Percentiles rank a stretch among this genome's conserved stretches.
phyloP scores from a whole-genome alignment of 768 basidiomycete species.

The Pholiota microspora region DNA sequence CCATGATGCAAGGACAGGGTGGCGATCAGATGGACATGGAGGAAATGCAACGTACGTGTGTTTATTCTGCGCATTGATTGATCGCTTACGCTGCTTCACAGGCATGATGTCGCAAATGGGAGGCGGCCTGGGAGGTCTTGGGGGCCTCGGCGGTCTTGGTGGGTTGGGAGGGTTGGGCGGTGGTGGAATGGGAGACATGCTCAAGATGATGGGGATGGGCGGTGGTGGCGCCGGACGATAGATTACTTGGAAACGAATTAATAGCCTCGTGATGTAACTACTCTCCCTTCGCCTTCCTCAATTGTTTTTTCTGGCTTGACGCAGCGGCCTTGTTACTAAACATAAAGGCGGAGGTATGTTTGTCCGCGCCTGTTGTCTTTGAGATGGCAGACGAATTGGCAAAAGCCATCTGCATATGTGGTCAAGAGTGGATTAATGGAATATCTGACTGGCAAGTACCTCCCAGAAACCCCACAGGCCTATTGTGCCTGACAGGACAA shows the following conservation, averaged over 20 bases:
- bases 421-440: not conserved
- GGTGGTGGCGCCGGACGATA: conserved; percentile 35
- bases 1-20: conserved; percentile 94
- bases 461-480: conserved; percentile 72
- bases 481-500: conserved; percentile 46
- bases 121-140: conserved; percentile 59
- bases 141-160: conserved; percentile 57
- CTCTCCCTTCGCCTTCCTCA: conserved; percentile 41
- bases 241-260: conserved; percentile 2
- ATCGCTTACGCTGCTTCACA: conserved; percentile 26
- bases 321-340: conserved; percentile 75
- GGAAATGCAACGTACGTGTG: conserved; percentile 81
- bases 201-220: conserved; percentile 91
- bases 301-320: conserved; percentile 57
- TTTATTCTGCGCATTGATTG: not conserved
- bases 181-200: conserved; percentile 66
- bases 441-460: conserved; percentile 39
- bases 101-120: conserved; percentile 92
- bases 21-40: conserved; percentile 91
- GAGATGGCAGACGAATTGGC: conserved; percentile 54
- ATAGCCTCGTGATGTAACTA: conserved; percentile 11
- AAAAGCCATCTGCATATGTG: conserved; percentile 51
- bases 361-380: conserved; percentile 78
- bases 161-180: conserved; percentile 55
- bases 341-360: conserved; percentile 75